Conservation (phyloP, 2,329 filamentous ascomycete species). For the Cordyceps militaris region DNA sequence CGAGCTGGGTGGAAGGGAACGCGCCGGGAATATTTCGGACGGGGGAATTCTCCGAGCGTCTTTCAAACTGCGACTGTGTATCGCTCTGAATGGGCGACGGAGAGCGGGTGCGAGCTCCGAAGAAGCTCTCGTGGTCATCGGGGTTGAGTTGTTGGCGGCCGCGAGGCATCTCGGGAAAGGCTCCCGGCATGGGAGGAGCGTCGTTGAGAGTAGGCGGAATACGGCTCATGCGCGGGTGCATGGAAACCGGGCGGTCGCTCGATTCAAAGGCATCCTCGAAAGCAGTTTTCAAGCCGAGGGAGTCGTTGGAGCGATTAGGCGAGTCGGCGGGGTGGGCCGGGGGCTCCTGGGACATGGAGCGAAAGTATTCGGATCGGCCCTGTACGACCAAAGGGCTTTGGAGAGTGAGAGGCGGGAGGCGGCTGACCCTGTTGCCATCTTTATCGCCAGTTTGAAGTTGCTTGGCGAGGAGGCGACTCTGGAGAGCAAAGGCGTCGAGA, state of each 20-base stretch:
- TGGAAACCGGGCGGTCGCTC: constrained; percentile 57
- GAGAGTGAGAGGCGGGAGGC: constrained; percentile 74
- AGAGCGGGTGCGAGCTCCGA: constrained; percentile 52
- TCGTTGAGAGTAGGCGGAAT: constrained; percentile 46
- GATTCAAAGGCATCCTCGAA: constrained; percentile 48
- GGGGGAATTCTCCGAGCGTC: constrained; percentile 23
- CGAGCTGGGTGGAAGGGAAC: constrained; percentile 30
- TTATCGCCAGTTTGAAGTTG: constrained; percentile 75
- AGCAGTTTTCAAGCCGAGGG: constrained; percentile 46
- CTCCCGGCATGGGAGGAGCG: constrained; percentile 37
- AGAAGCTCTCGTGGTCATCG: constrained; percentile 33
- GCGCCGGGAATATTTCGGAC: constrained; percentile 27
- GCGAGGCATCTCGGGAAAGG: constrained; percentile 32
- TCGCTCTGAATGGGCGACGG: constrained; percentile 44
- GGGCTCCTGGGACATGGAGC: constrained; percentile 57
- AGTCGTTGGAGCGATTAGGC: constrained; percentile 23
- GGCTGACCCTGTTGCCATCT: constrained; percentile 72
- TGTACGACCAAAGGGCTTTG: constrained; percentile 71
- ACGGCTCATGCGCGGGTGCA: constrained; percentile 68
- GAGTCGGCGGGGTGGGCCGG: constrained; percentile 17
- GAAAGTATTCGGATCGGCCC: constrained; percentile 73
- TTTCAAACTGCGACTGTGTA: constrained; percentile 24
- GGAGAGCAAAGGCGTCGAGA: constrained; percentile 88
- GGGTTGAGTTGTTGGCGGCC: constrained; percentile 34
- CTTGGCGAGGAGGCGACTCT: constrained; percentile 79